Evolutionary conservation across 176 grass and related monocot species (phyloP).

Genomic region (Bonia amplexicaulis): DNA sequence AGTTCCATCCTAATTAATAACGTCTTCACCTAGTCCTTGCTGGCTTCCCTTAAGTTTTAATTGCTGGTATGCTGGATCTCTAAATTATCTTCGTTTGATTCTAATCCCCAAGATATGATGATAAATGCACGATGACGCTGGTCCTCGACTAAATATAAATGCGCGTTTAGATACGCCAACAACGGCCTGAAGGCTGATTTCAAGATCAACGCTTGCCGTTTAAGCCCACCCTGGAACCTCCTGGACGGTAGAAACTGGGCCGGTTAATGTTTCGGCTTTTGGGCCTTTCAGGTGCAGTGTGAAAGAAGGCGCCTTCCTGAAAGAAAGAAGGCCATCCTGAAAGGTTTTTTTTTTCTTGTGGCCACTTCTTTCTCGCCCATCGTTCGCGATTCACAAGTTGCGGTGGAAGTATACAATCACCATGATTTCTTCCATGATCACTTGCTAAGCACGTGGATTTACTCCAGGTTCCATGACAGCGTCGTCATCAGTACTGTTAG

Average conservation of each 20-base stretch:
- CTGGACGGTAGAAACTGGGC: neutral
- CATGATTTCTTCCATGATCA: constrained; percentile 23
- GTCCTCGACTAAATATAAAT: neutral
- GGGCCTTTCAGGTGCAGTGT: neutral
- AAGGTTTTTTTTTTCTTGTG: too few relatives aligned
- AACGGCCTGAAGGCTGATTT: neutral
- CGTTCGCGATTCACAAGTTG: neutral
- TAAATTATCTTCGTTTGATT: neutral
- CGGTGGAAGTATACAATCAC: neutral
- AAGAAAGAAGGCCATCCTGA: neutral
- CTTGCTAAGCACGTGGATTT: constrained; percentile 10
- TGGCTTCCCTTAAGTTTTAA: neutral
- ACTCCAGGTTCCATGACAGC: neutral
- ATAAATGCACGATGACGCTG: neutral
- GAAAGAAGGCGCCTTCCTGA: neutral
- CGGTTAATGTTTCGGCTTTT: neutral
- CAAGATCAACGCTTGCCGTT: neutral
- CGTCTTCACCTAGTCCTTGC: neutral
- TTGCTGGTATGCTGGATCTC: neutral
- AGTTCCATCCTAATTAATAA: neutral
- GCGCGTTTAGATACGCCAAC: neutral
- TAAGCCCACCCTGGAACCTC: neutral
- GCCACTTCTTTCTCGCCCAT: neutral
- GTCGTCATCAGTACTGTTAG: constrained; percentile 27
- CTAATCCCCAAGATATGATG: neutral